phyloP scores from a whole-genome alignment of 805 yeast genomes.

The Kazachstania taianensis region DNA sequence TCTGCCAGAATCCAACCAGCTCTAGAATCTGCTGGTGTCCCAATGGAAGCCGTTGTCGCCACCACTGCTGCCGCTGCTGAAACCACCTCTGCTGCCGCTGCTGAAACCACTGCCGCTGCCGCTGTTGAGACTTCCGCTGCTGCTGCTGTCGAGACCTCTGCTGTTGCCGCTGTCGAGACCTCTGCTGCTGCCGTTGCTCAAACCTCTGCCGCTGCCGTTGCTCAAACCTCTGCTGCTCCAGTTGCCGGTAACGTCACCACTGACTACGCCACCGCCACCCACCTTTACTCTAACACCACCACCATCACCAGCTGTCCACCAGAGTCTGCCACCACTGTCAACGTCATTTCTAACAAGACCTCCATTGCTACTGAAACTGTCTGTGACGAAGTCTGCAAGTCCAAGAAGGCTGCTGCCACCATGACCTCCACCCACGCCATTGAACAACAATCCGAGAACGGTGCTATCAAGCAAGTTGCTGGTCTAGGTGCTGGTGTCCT shows the following conservation, averaged over 20 bases:
- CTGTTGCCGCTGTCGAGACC: constrained; percentile 1
- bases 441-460: constrained; percentile 9
- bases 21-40: constrained; percentile 7
- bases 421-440: constrained; percentile 6
- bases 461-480: constrained; percentile 8
- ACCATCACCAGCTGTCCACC: too few relatives aligned
- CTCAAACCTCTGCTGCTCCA: not conserved
- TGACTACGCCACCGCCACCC: not conserved
- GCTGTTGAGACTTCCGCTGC: constrained; percentile 2
- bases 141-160: not conserved
- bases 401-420: too few relatives aligned
- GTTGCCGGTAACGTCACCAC: not conserved
- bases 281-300: not conserved
- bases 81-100: constrained; percentile 4
- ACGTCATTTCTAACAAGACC: not conserved
- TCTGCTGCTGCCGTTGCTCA: not conserved
- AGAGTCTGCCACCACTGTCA: too few relatives aligned
- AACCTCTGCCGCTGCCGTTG: not conserved
- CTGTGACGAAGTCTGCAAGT: too few relatives aligned
- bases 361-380: not conserved
- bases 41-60: constrained; percentile 1
- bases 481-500: too few relatives aligned
- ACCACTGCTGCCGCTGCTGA: constrained; percentile 4
- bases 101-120: constrained; percentile 8
- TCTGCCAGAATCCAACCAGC: constrained; percentile 19